A percentile compares a stretch with the other conserved stretches of the same genome.
Evolutionary conservation across 106 monocot species (phyloP).

Genomic region (Phalaenopsis equestris): DNA sequence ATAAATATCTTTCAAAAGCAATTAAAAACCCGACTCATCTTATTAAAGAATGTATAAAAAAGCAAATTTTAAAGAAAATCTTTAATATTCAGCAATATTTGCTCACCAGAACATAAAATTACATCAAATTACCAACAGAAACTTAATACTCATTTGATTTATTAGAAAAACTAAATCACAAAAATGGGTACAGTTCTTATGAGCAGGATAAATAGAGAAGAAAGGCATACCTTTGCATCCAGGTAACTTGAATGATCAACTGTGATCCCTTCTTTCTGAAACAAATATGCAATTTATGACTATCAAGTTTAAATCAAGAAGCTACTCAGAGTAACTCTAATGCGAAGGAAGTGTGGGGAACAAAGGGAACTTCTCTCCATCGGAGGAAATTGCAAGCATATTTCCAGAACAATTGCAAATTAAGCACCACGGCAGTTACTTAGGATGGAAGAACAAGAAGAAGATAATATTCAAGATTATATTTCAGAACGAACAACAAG

Average conservation of each 20-base stretch:
- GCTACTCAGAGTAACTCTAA: not conserved
- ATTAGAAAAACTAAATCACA: too few relatives aligned
- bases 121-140: too few relatives aligned
- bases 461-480: not conserved
- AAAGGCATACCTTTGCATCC: conserved; percentile 69
- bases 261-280: conserved; percentile 77
- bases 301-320: not conserved
- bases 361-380: not conserved
- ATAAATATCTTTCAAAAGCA: not conserved
- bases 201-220: not conserved
- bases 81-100: not conserved
- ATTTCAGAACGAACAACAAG: too few relatives aligned
- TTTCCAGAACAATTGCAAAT: not conserved
- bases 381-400: not conserved
- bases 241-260: conserved; percentile 71
- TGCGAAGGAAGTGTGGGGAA: not conserved
- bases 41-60: not conserved
- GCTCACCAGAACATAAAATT: not conserved
- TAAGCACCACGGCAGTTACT: not conserved
- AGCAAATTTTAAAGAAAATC: not conserved
- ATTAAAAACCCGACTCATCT: not conserved
- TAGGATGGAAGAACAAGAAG: not conserved
- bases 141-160: too few relatives aligned
- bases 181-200: not conserved
- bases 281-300: not conserved